Base-by-base conservation (phyloP, 2,329 filamentous ascomycete species). In the Beauveria brongniartii region DNA sequence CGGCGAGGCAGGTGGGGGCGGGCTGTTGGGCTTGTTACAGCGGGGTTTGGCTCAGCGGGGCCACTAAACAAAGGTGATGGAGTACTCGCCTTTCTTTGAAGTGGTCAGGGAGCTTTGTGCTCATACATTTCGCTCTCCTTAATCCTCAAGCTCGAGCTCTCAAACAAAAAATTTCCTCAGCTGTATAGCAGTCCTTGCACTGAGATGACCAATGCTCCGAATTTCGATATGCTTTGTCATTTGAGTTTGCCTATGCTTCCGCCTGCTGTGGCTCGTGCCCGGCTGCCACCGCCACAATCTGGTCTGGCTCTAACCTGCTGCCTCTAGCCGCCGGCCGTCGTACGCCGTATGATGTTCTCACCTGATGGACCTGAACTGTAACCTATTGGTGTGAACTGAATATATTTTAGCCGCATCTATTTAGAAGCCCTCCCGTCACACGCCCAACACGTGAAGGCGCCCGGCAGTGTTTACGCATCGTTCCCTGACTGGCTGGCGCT, bases 1-100 rank as follows among this genome's bases (percentile, higher is more conserved):
- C 47, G 18, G 43, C 18, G 43, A 54, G 51, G 50, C 58, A 54
- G 50, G 58, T 54, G 58, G 58, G 50, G 58, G 43, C 41, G 40
- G 50, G 50, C n/a, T 53, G 24, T 22, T 52, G 14, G 46, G 44
- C 55, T 55, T 55, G 44, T 37, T 37, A 37, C 14, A 48, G 55
- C 55, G 55, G 55, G 55, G 55, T 44, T 54, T 52, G 40, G 50
- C 50, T 40, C 50, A 14, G 18, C 28, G 20, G 50, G 40, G 50
- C 50, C 50, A 53, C 50, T 41, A 53, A 53, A 53, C 50, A 40
- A 20, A 53, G 16, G 50, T 37, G 48, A 52, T 52, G 48, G 20
- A 30, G 24, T 37, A 37, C 34, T 37, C 12, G 34, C 34, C 12
- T 37, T 37, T 37, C 34, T 16, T 37, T 37, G 34, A 37, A 14